phyloP scores from a whole-genome alignment of 2,329 filamentous ascomycete genomes.

The Podosphaera fusca region DNA sequence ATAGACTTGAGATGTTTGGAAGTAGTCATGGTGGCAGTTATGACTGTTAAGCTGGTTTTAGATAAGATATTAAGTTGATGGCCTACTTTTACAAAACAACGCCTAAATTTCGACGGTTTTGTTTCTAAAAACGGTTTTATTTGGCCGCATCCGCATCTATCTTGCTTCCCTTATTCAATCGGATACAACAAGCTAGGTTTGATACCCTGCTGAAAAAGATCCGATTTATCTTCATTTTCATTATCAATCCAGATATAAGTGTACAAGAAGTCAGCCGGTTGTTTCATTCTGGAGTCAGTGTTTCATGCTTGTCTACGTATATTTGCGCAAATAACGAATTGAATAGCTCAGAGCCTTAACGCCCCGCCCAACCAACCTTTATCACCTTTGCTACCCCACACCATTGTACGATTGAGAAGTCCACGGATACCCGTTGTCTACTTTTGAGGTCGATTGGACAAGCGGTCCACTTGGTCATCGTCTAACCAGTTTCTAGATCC shows the following conservation, averaged over 20 bases:
- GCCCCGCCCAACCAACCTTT: conserved; percentile 6
- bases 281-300: neutral
- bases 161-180: neutral
- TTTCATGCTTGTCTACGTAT: neutral
- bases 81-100: too few species aligned
- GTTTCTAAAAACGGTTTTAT: neutral
- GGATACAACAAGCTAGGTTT: neutral
- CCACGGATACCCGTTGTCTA: conserved; percentile 4
- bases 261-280: neutral
- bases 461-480: neutral
- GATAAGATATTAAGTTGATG: neutral
- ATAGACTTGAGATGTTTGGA: conserved; percentile 26
- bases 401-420: conserved; percentile 1
- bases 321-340: neutral
- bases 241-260: neutral
- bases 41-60: neutral
- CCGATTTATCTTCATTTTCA: neutral
- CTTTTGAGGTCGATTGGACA: neutral
- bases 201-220: neutral
- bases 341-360: conserved; percentile 8
- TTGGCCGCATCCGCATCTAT: neutral
- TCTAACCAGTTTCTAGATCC: conserved; percentile 2
- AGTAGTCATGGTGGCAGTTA: conserved; percentile 10
- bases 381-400: conserved; percentile 7
- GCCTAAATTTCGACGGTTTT: neutral